A percentile compares a stretch with the other conserved stretches of the same genome.
phyloP scores from a whole-genome alignment of 2,329 filamentous ascomycete genomes.

The Seiridium cupressi region DNA sequence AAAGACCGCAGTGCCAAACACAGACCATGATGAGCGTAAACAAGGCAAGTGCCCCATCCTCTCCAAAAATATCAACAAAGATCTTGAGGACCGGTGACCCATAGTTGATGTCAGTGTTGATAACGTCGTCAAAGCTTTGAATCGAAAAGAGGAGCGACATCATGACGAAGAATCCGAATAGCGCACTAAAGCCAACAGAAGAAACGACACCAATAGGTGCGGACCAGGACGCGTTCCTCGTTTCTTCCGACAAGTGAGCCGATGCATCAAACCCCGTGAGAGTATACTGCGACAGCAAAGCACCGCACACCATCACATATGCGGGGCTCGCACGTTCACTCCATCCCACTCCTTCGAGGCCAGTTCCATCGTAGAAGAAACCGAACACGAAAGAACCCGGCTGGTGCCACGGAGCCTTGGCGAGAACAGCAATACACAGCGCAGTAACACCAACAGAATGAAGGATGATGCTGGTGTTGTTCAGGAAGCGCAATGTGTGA shows the following conservation, averaged over 20 bases:
- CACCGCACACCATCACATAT: constrained; percentile 53
- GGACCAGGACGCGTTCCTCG: constrained; percentile 52
- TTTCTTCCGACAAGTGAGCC: constrained; percentile 58
- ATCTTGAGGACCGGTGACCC: constrained; percentile 58
- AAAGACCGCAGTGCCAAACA: constrained; percentile 60
- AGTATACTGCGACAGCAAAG: constrained; percentile 49
- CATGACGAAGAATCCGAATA: constrained; percentile 34
- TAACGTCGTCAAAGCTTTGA: constrained; percentile 50
- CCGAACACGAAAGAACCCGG: constrained; percentile 54
- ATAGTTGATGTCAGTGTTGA: constrained; percentile 37
- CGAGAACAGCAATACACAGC: constrained; percentile 54
- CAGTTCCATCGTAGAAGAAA: constrained; percentile 52
- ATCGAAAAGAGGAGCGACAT: constrained; percentile 57
- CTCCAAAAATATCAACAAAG: constrained; percentile 54
- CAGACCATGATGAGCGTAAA: constrained; percentile 57
- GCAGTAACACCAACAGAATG: constrained; percentile 52
- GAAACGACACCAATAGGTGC: constrained; percentile 58
- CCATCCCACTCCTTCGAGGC: constrained; percentile 46
- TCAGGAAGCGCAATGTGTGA: constrained; percentile 51
- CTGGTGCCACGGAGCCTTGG: constrained; percentile 56
- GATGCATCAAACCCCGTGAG: constrained; percentile 51
- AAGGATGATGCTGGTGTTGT: constrained; percentile 54
- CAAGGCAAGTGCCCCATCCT: constrained; percentile 52
- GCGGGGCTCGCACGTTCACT: constrained; percentile 48
- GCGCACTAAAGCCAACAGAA: constrained; percentile 48